phyloP scores from a whole-genome alignment of 2,329 filamentous ascomycete genomes.

The Paraphoma chrysanthemicola region DNA sequence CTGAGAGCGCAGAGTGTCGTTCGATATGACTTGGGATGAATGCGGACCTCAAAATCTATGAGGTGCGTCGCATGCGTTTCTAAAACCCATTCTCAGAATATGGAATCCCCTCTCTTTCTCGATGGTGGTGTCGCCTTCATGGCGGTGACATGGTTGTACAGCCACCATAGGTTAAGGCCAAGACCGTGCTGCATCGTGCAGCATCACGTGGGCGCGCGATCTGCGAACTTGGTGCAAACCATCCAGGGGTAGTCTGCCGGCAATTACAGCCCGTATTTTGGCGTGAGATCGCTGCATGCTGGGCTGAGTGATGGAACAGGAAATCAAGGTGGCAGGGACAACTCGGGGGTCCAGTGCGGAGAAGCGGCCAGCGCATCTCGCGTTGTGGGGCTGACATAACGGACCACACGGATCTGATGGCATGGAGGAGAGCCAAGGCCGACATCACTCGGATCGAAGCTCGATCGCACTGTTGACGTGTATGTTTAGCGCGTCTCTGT shows the following conservation, averaged over 20 bases:
- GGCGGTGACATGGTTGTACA: constrained; percentile 19
- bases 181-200: constrained; percentile 27
- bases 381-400: constrained; percentile 5
- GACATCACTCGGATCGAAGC: constrained; percentile 6
- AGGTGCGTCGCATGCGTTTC: constrained; percentile 14
- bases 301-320: background rate
- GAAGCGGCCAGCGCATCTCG: constrained; percentile 5
- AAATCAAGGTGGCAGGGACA: background rate
- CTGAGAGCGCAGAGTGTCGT: constrained; percentile 1
- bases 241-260: background rate
- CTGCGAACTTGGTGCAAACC: constrained; percentile 3
- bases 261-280: background rate
- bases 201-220: constrained; percentile 34
- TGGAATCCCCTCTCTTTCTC: constrained; percentile 1
- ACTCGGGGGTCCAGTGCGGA: background rate
- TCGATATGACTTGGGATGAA: constrained; percentile 11
- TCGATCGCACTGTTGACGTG: constrained; percentile 18
- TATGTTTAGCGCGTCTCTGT: constrained; percentile 3
- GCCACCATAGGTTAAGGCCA: constrained; percentile 23
- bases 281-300: background rate
- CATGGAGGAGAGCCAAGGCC: background rate
- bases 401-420: background rate
- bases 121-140: constrained; percentile 5
- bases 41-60: constrained; percentile 8
- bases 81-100: constrained; percentile 6